phyloP scores from a whole-genome alignment of 2,329 filamentous ascomycete genomes.

The Trichothecium roseum region DNA sequence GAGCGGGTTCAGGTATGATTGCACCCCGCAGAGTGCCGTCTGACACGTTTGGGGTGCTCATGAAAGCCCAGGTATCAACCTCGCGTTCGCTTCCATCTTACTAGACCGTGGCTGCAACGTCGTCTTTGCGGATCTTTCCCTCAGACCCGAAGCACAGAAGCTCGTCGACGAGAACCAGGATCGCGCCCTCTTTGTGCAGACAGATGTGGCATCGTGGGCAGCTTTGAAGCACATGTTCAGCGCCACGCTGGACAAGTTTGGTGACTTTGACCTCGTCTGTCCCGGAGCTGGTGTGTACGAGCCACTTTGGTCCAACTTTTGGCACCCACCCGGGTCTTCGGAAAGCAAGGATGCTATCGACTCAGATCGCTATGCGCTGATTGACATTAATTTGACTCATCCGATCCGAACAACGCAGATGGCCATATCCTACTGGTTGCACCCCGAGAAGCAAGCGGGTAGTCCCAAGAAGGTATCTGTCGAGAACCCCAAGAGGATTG shows the following conservation, averaged over 20 bases:
- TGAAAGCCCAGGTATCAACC: conserved; percentile 25
- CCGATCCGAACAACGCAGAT: conserved; percentile 29
- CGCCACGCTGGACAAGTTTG: conserved; percentile 22
- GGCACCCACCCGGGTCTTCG: conserved; percentile 26
- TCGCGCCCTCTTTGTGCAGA: conserved; percentile 29
- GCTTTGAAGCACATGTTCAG: conserved; percentile 24
- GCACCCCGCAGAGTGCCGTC: too few relatives aligned
- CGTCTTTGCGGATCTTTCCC: conserved; percentile 29
- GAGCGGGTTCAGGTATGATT: conserved; percentile 15
- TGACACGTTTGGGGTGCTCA: not conserved
- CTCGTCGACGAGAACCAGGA: conserved; percentile 14
- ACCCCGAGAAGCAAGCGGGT: conserved; percentile 9
- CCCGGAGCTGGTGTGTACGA: conserved; percentile 37
- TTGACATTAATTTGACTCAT: conserved; percentile 31
- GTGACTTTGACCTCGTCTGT: conserved; percentile 29
- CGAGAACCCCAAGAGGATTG: conserved; percentile 21
- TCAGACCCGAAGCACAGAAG: conserved; percentile 29
- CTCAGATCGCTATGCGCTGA: conserved; percentile 18
- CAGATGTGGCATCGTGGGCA: conserved; percentile 32
- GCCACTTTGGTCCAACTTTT: conserved; percentile 30
- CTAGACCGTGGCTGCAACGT: conserved; percentile 31
- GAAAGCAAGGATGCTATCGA: conserved; percentile 19
- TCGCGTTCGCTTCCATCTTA: conserved; percentile 31
- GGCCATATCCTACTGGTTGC: conserved; percentile 26
- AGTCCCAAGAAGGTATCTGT: conserved; percentile 9